Percentiles rank a stretch among this genome's conserved stretches.
Conservation (phyloP, 2,329 filamentous ascomycete species). For the Teratosphaeria destructans region DNA sequence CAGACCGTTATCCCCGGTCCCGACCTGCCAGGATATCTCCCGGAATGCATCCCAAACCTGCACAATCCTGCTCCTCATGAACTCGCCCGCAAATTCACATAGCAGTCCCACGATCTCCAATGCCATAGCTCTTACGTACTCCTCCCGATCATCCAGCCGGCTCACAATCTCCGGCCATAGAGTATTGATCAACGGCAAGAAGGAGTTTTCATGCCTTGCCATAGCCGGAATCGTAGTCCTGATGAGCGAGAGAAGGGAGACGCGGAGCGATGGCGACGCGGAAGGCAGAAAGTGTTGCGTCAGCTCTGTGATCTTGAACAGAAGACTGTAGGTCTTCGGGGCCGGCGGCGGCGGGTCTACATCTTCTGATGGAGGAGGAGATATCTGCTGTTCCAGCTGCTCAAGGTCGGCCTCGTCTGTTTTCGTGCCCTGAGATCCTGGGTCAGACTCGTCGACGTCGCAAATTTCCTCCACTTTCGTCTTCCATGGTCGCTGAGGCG, state of each 20-base stretch:
- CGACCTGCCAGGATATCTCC: conserved; percentile 11
- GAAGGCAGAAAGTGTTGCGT: conserved; percentile 88
- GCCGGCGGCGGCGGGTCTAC: conserved; percentile 44
- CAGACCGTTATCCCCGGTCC: neutral
- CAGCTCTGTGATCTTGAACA: conserved; percentile 69
- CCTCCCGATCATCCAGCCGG: conserved; percentile 56
- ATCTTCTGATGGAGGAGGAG: conserved; percentile 43
- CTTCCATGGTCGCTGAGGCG: conserved; percentile 21
- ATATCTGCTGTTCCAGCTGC: conserved; percentile 14
- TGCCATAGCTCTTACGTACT: conserved; percentile 59
- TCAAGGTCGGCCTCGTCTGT: conserved; percentile 7
- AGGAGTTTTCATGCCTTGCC: conserved; percentile 65
- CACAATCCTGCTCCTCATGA: conserved; percentile 65
- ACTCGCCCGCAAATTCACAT: conserved; percentile 65
- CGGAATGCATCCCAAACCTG: conserved; percentile 50
- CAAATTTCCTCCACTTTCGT: conserved; percentile 14
- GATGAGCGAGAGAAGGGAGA: conserved; percentile 68
- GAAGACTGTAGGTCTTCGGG: conserved; percentile 68
- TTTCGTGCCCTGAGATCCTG: neutral
- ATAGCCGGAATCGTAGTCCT: conserved; percentile 62
- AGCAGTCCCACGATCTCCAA: conserved; percentile 58
- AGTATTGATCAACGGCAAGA: conserved; percentile 79
- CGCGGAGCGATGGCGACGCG: conserved; percentile 66
- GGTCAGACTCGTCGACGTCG: neutral
- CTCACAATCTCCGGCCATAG: conserved; percentile 75